Conservation (phyloP, 1,139 yeast genomes). For the Schwanniomyces etchellsii region DNA sequence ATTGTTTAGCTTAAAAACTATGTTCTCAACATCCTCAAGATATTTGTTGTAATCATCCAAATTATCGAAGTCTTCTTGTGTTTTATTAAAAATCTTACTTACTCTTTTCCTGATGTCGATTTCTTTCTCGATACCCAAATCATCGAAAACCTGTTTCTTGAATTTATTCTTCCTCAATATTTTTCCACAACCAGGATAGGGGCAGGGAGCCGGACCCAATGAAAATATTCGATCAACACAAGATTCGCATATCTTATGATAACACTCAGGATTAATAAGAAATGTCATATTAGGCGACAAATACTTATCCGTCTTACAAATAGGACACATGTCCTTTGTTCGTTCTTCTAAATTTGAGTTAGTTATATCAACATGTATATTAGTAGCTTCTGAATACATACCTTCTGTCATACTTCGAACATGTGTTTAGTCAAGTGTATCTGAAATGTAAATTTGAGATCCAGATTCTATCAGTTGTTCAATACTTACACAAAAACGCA, state of each 20-base stretch:
- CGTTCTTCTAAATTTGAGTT: slow-evolving; percentile 23
- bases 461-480: no score
- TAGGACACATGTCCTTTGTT: slow-evolving; percentile 86
- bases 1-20: slow-evolving; percentile 70
- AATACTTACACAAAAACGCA: no score
- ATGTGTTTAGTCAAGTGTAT: no score
- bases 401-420: slow-evolving; percentile 1
- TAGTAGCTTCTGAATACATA: background rate
- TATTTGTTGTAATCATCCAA: slow-evolving; percentile 66
- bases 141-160: slow-evolving; percentile 89
- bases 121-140: slow-evolving; percentile 81
- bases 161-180: slow-evolving; percentile 82
- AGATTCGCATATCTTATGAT: slow-evolving; percentile 94
- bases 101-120: slow-evolving; percentile 86
- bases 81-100: slow-evolving; percentile 70
- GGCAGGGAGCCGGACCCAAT: slow-evolving; percentile 95
- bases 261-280: slow-evolving; percentile 93
- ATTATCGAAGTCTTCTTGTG: slow-evolving; percentile 63
- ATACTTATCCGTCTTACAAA: slow-evolving; percentile 93
- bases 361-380: slow-evolving; percentile 3
- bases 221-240: slow-evolving; percentile 94
- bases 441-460: no score
- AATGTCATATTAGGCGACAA: slow-evolving; percentile 91
- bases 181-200: slow-evolving; percentile 87
- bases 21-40: slow-evolving; percentile 76